Evolutionary conservation across 306 rosid genomes (phyloP), one percentile per base, ranked within the genome.

Genomic region (Malus asiatica): DNA sequence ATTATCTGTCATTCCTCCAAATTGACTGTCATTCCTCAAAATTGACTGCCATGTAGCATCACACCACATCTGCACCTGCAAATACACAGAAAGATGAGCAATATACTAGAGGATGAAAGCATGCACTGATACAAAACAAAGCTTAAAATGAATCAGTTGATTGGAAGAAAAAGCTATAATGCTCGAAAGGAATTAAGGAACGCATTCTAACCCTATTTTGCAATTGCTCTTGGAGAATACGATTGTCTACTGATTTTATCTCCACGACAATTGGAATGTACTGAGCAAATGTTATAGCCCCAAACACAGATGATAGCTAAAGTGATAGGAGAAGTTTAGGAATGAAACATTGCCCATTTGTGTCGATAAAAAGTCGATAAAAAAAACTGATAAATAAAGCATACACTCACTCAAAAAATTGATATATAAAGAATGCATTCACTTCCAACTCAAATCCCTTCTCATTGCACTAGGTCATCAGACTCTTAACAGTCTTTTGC

Each of bases 401-500:
- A 3, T 30, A 3, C 33, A 30, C 33, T 30, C 33, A 30, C 33
- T 30, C 33, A 3, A 30, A 30, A 30, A 30, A 30, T 53, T 32
- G 70, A 22, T 72, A 22, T 16, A 73, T 74, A 62, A 77, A 60
- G 58, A 72, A 69, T 69, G 62, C 75, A 83, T 91, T 77, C 72
- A 96, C 99, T 95, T 96, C 99, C 88, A 96, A 81, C 85, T 96
- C 99, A 82, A 96, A 96, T 59, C 89, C 97, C 80, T 90, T 96
- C 82, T 96, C 98, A 66, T 91, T 88, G 76, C 93, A 92, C 80
- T 92, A 94, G 57, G 96, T 86, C 96, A 78, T 96, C 80, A 96
- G 78, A 89, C 88, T 92, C 72, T 91, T 81, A 45, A 96, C 85
- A 11, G 93, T 89, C 99, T 96, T 93, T 83, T 42, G 78, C 81